Evolutionary conservation across 2,329 filamentous ascomycete genomes (phyloP).

Genomic region (Penicillium sp.): DNA sequence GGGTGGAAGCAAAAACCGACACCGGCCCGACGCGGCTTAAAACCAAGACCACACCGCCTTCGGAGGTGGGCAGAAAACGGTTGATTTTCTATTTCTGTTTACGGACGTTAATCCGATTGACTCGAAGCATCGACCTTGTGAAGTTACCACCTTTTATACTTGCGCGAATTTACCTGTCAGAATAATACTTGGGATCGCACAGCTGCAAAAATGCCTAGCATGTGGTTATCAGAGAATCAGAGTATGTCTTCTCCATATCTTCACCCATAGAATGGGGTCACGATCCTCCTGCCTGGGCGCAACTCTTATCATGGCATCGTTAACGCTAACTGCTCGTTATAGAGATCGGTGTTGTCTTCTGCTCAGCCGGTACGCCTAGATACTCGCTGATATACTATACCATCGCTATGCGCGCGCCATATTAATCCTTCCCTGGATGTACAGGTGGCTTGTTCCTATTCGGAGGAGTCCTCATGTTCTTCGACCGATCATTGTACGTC

Average conservation of each 20-base stretch:
- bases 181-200: not conserved
- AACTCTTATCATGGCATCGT: not conserved
- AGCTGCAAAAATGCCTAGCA: conserved; percentile 72
- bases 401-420: conserved; percentile 3
- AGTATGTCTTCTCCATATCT: conserved; percentile 63
- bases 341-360: conserved; percentile 98
- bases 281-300: conserved; percentile 1
- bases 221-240: conserved; percentile 96
- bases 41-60: conserved; percentile 21
- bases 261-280: not conserved
- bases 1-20: conserved; percentile 15
- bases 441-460: conserved; percentile 92
- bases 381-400: not conserved
- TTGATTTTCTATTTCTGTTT: conserved; percentile 26
- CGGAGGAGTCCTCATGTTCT: conserved; percentile 94
- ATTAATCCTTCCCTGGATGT: conserved; percentile 14
- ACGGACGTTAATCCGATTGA: conserved; percentile 12
- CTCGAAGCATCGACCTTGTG: conserved; percentile 1
- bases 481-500: conserved; percentile 90
- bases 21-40: conserved; percentile 31
- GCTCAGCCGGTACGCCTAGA: conserved; percentile 81
- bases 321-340: conserved; percentile 33
- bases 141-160: not conserved
- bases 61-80: conserved; percentile 23
- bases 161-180: not conserved